Evolutionary conservation across 306 rosid genomes (phyloP).

Genomic region (Datisca glomerata): DNA sequence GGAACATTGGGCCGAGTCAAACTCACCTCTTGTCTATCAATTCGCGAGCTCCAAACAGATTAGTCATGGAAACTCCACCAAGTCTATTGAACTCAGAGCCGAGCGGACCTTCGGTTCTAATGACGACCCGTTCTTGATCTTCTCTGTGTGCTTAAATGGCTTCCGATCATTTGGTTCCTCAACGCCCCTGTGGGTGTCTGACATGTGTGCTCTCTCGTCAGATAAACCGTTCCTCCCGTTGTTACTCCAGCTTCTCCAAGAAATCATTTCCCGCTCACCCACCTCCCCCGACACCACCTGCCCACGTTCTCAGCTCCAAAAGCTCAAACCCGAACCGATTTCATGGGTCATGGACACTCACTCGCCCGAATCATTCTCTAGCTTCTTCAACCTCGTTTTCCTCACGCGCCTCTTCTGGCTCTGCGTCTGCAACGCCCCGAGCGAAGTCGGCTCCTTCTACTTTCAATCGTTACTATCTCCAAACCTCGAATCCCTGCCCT

Average conservation of each 20-base stretch:
- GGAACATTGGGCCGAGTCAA: slow-evolving; percentile 31
- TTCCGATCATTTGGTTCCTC: slow-evolving; percentile 24
- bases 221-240: slow-evolving; percentile 74
- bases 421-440: slow-evolving; percentile 62
- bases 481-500: slow-evolving; percentile 25
- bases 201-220: slow-evolving; percentile 43
- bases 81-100: slow-evolving; percentile 42
- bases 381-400: slow-evolving; percentile 65
- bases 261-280: slow-evolving; percentile 66
- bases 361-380: slow-evolving; percentile 68
- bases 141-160: slow-evolving; percentile 47
- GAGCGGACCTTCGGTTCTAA: slow-evolving; percentile 39
- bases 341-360: slow-evolving; percentile 87
- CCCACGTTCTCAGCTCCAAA: slow-evolving; percentile 73
- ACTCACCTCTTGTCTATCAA: slow-evolving; percentile 28
- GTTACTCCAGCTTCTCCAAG: slow-evolving; percentile 77
- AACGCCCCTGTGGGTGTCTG: slow-evolving; percentile 62
- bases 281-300: slow-evolving; percentile 56
- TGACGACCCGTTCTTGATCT: slow-evolving; percentile 31
- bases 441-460: slow-evolving; percentile 65
- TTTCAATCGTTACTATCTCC: slow-evolving; percentile 51
- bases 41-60: slow-evolving; percentile 32
- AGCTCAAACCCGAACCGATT: slow-evolving; percentile 61
- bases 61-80: slow-evolving; percentile 14
- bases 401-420: slow-evolving; percentile 77